Conservation (phyloP, 2,329 filamentous ascomycete species). For the Dryadomyces quercus-mongolicae region DNA sequence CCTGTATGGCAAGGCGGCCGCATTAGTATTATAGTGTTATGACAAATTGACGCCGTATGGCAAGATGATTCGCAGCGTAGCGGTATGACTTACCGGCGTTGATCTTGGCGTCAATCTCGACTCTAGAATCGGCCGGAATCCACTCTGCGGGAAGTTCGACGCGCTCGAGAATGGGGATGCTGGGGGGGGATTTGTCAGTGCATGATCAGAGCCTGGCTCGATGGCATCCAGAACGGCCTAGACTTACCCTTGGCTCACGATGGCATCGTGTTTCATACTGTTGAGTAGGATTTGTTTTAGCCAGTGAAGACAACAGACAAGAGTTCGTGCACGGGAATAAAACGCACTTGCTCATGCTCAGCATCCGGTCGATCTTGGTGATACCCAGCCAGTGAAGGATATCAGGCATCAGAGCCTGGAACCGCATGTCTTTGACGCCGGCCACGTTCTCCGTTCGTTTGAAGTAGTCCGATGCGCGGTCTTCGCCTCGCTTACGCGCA, state of each 20-base stretch:
- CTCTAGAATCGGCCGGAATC: constrained; percentile 87
- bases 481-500: constrained; percentile 65
- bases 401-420: constrained; percentile 96
- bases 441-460: constrained; percentile 97
- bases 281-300: constrained; percentile 6
- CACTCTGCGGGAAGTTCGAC: constrained; percentile 86
- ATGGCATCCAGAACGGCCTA: background rate
- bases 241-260: constrained; percentile 64
- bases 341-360: constrained; percentile 90
- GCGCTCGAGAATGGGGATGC: constrained; percentile 76
- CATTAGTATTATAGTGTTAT: background rate
- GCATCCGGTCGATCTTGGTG: constrained; percentile 95
- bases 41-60: background rate
- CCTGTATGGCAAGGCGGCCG: constrained; percentile 19
- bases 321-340: background rate
- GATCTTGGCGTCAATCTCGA: constrained; percentile 99
- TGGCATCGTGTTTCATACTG: constrained; percentile 85
- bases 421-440: constrained; percentile 92
- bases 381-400: constrained; percentile 98
- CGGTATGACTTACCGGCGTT: constrained; percentile 63
- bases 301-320: background rate
- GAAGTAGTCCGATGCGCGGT: constrained; percentile 86
- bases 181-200: constrained; percentile 15
- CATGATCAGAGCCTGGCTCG: too few relatives aligned
- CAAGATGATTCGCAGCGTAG: background rate